phyloP scores from a whole-genome alignment of 257 asterid species.

The Cordia subcordata region DNA sequence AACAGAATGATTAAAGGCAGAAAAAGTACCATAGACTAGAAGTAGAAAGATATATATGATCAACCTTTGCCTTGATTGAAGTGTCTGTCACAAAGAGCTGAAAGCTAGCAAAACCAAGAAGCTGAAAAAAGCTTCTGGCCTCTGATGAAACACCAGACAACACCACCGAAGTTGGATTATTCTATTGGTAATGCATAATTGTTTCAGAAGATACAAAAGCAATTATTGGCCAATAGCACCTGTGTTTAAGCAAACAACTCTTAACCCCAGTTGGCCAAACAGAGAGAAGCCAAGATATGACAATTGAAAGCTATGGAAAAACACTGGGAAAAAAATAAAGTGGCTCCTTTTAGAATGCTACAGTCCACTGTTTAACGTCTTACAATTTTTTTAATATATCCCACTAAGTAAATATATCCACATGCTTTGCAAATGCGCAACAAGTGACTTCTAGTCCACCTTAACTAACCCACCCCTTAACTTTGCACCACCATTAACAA shows the following conservation, averaged over 20 bases:
- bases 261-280: constrained; percentile 23
- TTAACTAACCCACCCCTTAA: constrained; percentile 14
- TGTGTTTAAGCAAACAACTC: constrained; percentile 25
- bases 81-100: neutral
- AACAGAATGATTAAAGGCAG: neutral
- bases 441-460: constrained; percentile 9
- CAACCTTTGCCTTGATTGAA: neutral
- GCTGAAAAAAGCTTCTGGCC: constrained; percentile 8
- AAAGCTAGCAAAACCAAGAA: neutral
- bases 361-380: constrained; percentile 9
- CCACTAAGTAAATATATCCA: neutral
- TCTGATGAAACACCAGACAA: constrained; percentile 3
- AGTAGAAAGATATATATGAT: neutral
- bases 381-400: constrained; percentile 8
- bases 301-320: constrained; percentile 20
- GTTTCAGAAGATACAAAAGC: constrained; percentile 6
- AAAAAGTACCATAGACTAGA: too few species aligned
- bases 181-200: constrained; percentile 4
- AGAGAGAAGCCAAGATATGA: constrained; percentile 17
- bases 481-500: constrained; percentile 4
- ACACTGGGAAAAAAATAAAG: constrained; percentile 21
- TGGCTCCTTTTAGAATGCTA: constrained; percentile 19
- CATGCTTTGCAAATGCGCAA: constrained; percentile 12
- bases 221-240: constrained; percentile 12
- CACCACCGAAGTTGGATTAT: too few species aligned